Evolutionary conservation across 2,329 filamentous ascomycete genomes (phyloP).

Genomic region (Diaporthe velutina): DNA sequence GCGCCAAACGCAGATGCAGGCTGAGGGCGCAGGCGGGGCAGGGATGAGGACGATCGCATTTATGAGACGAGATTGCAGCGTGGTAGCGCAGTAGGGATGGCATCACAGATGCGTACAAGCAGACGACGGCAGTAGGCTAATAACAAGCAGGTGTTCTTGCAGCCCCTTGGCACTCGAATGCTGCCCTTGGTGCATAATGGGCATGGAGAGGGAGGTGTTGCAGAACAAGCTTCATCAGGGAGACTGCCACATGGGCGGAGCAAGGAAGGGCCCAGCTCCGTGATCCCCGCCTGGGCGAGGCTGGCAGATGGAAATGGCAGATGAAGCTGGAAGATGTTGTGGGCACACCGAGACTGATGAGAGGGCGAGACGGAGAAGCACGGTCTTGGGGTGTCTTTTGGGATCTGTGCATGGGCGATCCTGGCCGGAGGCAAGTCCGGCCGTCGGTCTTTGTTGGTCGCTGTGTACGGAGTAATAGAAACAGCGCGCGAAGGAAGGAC

Average conservation of each 20-base stretch:
- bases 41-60: conserved; percentile 14
- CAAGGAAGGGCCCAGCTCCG: conserved; percentile 13
- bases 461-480: not conserved
- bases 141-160: not conserved
- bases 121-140: not conserved
- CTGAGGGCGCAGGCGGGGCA: not conserved
- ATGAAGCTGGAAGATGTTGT: not conserved
- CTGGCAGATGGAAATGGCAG: not conserved
- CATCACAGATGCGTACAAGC: not conserved
- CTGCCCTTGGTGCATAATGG: conserved; percentile 6
- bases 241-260: not conserved
- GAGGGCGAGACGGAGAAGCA: no score
- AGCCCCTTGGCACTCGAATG: no score
- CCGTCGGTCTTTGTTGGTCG: not conserved
- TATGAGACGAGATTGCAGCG: conserved; percentile 21
- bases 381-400: no score
- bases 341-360: not conserved
- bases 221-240: conserved; percentile 22
- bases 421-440: not conserved
- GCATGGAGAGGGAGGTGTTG: not conserved
- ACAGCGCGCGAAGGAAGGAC: no score
- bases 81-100: not conserved
- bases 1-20: not conserved
- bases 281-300: not conserved
- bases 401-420: not conserved